Evolutionary conservation across 306 rosid genomes (phyloP).

Genomic region (Prunus persica): Prunus_persica_NCBIv2 NC_034009.1:10997001-10997500

Average conservation of each 20-base stretch:
- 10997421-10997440: too few species aligned
- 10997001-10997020: not conserved
- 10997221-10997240: slow-evolving; percentile 8
- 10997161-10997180: not conserved
- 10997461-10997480: too few species aligned
- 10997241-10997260: slow-evolving; percentile 40
- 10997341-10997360: too few species aligned
- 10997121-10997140: not conserved
- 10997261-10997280: slow-evolving; percentile 59
- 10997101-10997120: not conserved
- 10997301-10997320: slow-evolving; percentile 20
- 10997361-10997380: not conserved
- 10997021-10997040: not conserved
- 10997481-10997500: not conserved
- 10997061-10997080: not conserved
- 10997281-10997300: slow-evolving; percentile 50
- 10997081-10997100: not conserved
- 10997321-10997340: not conserved
- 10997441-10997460: too few species aligned
- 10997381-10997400: not conserved
- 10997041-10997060: not conserved
- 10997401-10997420: not conserved
- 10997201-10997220: not conserved
- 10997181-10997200: not conserved
- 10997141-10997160: not conserved